Evolutionary conservation across 2,329 filamentous ascomycete species (phyloP).

Genomic region (Venturia nashicola): DNA sequence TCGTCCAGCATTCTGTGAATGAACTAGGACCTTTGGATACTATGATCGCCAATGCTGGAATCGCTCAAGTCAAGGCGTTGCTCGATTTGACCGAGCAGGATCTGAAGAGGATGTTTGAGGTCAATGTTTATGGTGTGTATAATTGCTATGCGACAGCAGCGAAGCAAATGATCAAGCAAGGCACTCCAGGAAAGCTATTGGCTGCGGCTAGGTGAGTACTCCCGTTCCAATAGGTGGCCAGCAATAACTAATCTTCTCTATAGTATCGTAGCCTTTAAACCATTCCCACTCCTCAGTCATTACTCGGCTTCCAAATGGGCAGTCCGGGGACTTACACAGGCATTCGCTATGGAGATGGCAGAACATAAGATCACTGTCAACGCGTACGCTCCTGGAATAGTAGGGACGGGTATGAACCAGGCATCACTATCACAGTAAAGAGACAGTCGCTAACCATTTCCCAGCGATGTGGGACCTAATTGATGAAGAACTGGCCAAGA

Average conservation of each 20-base stretch:
- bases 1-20: slow-evolving; percentile 41
- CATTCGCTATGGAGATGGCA: slow-evolving; percentile 54
- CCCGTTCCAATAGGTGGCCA: no score
- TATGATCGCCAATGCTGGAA: slow-evolving; percentile 46
- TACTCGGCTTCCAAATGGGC: slow-evolving; percentile 57
- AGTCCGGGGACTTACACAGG: slow-evolving; percentile 53
- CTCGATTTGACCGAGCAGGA: slow-evolving; percentile 47
- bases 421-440: not conserved
- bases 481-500: slow-evolving; percentile 45
- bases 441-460: not conserved
- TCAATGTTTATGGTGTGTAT: slow-evolving; percentile 54
- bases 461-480: slow-evolving; percentile 55
- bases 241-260: slow-evolving; percentile 4
- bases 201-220: slow-evolving; percentile 32
- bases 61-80: slow-evolving; percentile 39
- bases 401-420: slow-evolving; percentile 34
- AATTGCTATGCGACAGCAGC: slow-evolving; percentile 54
- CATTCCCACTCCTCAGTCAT: slow-evolving; percentile 45
- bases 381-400: slow-evolving; percentile 55
- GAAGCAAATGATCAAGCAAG: slow-evolving; percentile 52
- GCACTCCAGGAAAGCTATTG: slow-evolving; percentile 35
- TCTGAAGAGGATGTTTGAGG: slow-evolving; percentile 45
- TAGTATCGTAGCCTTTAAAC: slow-evolving; percentile 47
- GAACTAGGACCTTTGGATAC: slow-evolving; percentile 37
- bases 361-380: slow-evolving; percentile 54